Evolutionary conservation across 208 protist genomes (phyloP), one percentile per base, ranked within the genome.

Genomic region (Leishmania gerbilli): DNA sequence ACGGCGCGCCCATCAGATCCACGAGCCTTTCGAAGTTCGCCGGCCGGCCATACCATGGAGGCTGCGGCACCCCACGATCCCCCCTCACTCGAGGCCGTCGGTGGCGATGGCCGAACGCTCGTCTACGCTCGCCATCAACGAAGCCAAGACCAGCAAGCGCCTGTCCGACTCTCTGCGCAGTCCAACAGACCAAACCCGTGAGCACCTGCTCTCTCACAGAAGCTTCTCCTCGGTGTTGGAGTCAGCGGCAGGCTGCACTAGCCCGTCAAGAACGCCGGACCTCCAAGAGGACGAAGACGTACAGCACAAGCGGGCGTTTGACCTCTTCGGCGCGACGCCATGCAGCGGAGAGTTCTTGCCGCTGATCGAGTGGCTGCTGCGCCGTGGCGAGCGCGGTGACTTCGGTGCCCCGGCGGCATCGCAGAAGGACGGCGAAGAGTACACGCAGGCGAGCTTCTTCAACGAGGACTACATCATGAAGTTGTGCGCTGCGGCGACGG

Each of bases 401-500:
- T 45, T 79, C 40, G 74, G 60, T 4, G 58, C 49, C 31, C 47
- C 7, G 21, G 49, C 37, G 42, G 75, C 37, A 56, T 77, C 81
- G 37, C 74, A 24, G 49, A n/a, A 40, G 21, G 55, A 45, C 21
- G 34, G 3, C 24, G 19, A 21, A 24, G 56, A 58, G 74, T 24
- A 31, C 74, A 77, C 60, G 60, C 80, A 85, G 51, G 49, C 68
- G 42, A 68, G 13, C 34, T 81, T 85, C 69, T 88, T 88, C 27
- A 87, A 71, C 31, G 76, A 85, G 53, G 72, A 85, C 71, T 76
- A 84, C 68, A 83, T 92, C 58, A 79, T 72, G 34, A 68, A 62
- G 40, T 72, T 93, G 31, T 92, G 88, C 77, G 75, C 88, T 42
- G 88, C 84, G 11, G 89, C 81, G 0, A 86, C 81, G 58, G 34